Base-by-base conservation (phyloP, 495 filamentous ascomycete genomes). In the Opeltia flavorubescens region DNA sequence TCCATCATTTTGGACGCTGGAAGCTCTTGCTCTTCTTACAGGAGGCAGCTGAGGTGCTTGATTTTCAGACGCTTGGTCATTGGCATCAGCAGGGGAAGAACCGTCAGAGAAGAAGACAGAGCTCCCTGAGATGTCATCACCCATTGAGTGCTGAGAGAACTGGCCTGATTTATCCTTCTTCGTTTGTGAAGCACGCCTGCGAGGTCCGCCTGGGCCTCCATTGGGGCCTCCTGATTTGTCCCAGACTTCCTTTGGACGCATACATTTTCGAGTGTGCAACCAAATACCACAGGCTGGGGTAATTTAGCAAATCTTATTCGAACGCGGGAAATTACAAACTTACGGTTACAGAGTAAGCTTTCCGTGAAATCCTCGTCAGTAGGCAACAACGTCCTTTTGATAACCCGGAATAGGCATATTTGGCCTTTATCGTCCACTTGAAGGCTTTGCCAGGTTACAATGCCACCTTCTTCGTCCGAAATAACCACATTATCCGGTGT, bases 331-430 rank as follows among this genome's bases (percentile, higher is more conserved):
- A 20, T 38, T 20, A 13, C 28, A 9, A 48, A 75, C 78, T 77
- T 66, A 83, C 78, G 88, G 64, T 98, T 98, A 68, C 91, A 98
- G 21, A 95, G 73, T 17, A 84, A 66, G 25, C 86, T 68, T 47
- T 81, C 75, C 9, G 66, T 71, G 64, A 78, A 94, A 12, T 71
- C 72, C 25, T 74, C 70, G 54, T 81, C 79, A 27, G 69, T 69
- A 28, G 84, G 78, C 6, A 64, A 68, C 2, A 87, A 61, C n/a
- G 69, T 75, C 64, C 87, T 89, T 66, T 91, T 93, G 62, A 84
- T 76, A 17, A 86, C 62, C 44, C 79, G 72, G 59, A 84, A 86
- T 42, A 68, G 70, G 6, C 61, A 74, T 13, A 77, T 63, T 6
- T 75, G 70, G 15, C 76, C 75, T 7, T 76, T 64, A 5, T 65